Evolutionary conservation across 2,329 filamentous ascomycete species (phyloP), one percentile per base, ranked within the genome.

Genomic region (Apiospora koreana): DNA sequence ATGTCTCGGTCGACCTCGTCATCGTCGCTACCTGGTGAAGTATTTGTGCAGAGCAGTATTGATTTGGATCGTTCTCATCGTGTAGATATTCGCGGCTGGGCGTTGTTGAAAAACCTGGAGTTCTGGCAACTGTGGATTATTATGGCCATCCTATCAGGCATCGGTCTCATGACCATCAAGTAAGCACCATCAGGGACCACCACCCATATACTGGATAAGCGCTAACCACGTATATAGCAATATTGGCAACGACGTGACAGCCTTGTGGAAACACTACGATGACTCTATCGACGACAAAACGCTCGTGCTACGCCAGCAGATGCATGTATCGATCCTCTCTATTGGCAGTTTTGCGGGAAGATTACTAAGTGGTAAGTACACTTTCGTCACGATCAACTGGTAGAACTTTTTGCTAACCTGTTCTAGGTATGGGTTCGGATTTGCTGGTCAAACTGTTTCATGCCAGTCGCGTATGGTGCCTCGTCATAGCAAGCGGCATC

Each of bases 81-180:
- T 86, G 82, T 93, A 94, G 96, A 98, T 90, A 92, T 98, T 78
- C 93, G 95, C 79, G 96, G 96, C 73, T 85, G 94, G 77, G 87
- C 88, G 21, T 86, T 99, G 78, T 83, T 97, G 42, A 85, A 85
- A 68, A 90, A 88, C 72, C 77, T 91, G 65, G 92, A 97, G 74
- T 99, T 98, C 81, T 98, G 95, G 94, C 93, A 97, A 77, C 83
- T 97, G 38, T 98, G 97, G 80, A 81, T 88, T 70, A 90, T 97
- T 74, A 93, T 99, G 88, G 94, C 92, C 48, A 88, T 98, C n/a
- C 85, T 98, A 72, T 94, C 94, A 6, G 96, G 96, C 68, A 93
- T 98, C 76, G 96, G 96, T 14, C 84, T 99, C 74, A 99, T 99
- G 96, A 98, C 95, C 0, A 99, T 99, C 83, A 99, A 99, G 94